Base-by-base conservation (phyloP, 2,329 filamentous ascomycete species). In the Diaporthe sp. region DNA sequence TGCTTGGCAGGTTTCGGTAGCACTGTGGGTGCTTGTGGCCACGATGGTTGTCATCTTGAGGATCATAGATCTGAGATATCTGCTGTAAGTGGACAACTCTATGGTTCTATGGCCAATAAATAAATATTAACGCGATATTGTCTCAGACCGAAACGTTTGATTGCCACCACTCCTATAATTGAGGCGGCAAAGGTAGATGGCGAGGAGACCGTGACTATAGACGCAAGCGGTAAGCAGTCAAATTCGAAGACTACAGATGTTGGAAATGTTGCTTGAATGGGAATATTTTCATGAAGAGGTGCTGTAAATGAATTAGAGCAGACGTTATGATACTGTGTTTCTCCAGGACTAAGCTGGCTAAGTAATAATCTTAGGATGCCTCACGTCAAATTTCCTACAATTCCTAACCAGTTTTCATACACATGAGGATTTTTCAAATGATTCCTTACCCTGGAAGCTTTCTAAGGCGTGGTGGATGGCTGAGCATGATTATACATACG, bases 1-100 rank as follows among this genome's bases (percentile, higher is more conserved):
- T 68, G 87, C 86, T 12, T 89, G 87, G 87, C 86, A 88, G 78
- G 85, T 85, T 22, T 84, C 85, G 1, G 81, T 87, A 65, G 86
- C 84, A 1, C 79, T 88, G 3, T 84, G 85, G 81, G 78, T 86
- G 0, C 79, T 88, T 0, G 86, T 88, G 5, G 84, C 86, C n/a
- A 78, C 82, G 22, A 86, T 88, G 84, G 85, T 85, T 0, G 85
- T 85, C 49, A 71, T 82, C 12, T 78, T 88, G 47, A 85, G 86
- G 25, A 85, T 83, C 70, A 82, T 88, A 31, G 87, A 88, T 80
- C 82, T 86, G 5, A 83, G 81, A 72, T 86, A 84, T 75, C 78
- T 87, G n/a, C 75, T 81, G 81, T 74, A 37, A 74, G 74, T 72
- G 6, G 8, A 25, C 12, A 8, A 22, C 12, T 22, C 10, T 9